Conservation (phyloP, 345 rosid genomes). For the Euclidium syriacum region DNA sequence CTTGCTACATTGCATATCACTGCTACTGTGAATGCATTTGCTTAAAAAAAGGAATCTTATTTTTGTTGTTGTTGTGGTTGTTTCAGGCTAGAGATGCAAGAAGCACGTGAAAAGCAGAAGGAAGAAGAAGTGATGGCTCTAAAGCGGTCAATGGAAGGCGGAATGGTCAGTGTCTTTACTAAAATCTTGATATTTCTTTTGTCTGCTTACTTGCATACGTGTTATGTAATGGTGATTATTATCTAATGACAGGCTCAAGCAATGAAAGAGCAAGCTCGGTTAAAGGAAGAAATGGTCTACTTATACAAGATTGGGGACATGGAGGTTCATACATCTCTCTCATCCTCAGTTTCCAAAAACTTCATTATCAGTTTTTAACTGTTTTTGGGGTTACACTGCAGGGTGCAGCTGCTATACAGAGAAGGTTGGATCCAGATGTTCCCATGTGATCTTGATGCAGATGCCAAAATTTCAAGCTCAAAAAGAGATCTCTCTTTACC, state of each 20-base stretch:
- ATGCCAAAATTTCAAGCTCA: conserved; percentile 33
- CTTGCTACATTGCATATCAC: background rate
- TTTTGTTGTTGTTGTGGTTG: conserved; percentile 12
- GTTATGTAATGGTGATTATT: background rate
- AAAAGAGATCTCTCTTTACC: conserved; percentile 38
- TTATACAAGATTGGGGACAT: conserved; percentile 86
- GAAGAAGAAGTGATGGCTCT: conserved; percentile 73
- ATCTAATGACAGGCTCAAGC: conserved; percentile 65
- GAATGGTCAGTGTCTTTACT: conserved; percentile 64
- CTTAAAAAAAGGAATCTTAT: background rate
- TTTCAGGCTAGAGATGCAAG: conserved; percentile 69
- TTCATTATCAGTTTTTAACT: background rate
- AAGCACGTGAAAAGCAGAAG: conserved; percentile 83
- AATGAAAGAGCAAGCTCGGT: conserved; percentile 91
- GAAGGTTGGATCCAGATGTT: conserved; percentile 70
- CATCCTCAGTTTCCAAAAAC: background rate
- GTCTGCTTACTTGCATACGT: background rate
- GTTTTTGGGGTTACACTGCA: conserved; percentile 9
- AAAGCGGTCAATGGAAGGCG: conserved; percentile 85
- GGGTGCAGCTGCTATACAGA: conserved; percentile 77
- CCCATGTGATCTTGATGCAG: conserved; percentile 42
- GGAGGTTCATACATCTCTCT: conserved; percentile 47
- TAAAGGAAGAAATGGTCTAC: conserved; percentile 91
- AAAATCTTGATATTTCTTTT: background rate
- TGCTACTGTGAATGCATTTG: background rate